Conservation (phyloP, 306 rosid genomes). For the Prunus persica region DNA sequence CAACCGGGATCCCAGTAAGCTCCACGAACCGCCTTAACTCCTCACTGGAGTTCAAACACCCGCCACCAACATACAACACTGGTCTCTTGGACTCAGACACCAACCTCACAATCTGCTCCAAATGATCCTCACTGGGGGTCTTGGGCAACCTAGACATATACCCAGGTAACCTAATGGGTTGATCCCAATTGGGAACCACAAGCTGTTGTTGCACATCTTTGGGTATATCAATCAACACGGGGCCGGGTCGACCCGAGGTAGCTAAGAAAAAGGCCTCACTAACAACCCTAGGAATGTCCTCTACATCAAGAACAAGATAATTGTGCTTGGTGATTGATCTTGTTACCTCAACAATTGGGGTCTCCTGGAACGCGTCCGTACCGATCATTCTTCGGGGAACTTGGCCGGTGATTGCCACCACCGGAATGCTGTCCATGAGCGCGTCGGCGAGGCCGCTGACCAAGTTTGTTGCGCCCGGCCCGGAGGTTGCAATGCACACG, state of each 20-base stretch:
- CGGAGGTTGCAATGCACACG: slow-evolving; percentile 88
- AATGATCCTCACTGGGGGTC: slow-evolving; percentile 28
- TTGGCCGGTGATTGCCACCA: slow-evolving; percentile 84
- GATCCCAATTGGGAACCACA: slow-evolving; percentile 68
- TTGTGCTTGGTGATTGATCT: slow-evolving; percentile 89
- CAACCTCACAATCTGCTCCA: slow-evolving; percentile 62
- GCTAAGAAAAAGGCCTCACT: slow-evolving; percentile 74
- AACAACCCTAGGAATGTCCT: slow-evolving; percentile 79
- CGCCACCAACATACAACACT: slow-evolving; percentile 82
- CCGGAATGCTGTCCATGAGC: slow-evolving; percentile 62
- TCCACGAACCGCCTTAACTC: slow-evolving; percentile 65
- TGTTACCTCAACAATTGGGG: slow-evolving; percentile 85
- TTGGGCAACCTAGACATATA: slow-evolving; percentile 67
- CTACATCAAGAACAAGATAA: slow-evolving; percentile 82
- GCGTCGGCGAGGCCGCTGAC: slow-evolving; percentile 91
- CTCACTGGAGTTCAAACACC: slow-evolving; percentile 70
- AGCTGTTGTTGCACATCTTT: slow-evolving; percentile 90
- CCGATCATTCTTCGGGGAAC: slow-evolving; percentile 92
- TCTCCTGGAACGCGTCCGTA: slow-evolving; percentile 90
- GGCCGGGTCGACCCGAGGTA: slow-evolving; percentile 78
- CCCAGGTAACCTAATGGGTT: slow-evolving; percentile 47
- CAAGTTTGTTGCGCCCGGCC: slow-evolving; percentile 89
- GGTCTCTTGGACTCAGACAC: slow-evolving; percentile 64
- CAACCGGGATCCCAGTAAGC: slow-evolving; percentile 74
- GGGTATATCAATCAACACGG: slow-evolving; percentile 72